phyloP scores from a whole-genome alignment of 306 rosid species.

The Sechiopsis laciniata region DNA sequence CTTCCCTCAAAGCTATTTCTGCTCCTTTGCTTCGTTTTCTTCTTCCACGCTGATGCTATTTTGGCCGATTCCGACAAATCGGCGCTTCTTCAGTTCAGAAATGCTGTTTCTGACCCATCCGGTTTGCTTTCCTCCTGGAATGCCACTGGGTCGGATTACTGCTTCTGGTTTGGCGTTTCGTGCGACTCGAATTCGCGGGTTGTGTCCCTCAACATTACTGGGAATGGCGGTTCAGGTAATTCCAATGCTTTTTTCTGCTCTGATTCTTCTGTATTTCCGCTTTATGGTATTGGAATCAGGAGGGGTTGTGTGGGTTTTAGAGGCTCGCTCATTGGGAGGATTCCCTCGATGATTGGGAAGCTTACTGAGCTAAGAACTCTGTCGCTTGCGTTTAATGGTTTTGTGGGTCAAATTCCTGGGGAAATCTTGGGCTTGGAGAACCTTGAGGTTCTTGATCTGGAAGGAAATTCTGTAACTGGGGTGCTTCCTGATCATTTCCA shows the following conservation, averaged over 20 bases:
- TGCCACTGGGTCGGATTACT: slow-evolving; percentile 31
- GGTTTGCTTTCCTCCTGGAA: slow-evolving; percentile 59
- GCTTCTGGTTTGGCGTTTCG: slow-evolving; percentile 58
- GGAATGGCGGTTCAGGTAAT: slow-evolving; percentile 42
- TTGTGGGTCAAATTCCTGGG: slow-evolving; percentile 53
- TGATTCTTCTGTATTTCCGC: slow-evolving; percentile 46
- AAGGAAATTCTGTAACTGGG: slow-evolving; percentile 61
- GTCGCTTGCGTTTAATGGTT: slow-evolving; percentile 62
- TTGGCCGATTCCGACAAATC: slow-evolving; percentile 53
- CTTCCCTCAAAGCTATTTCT: slow-evolving; percentile 26
- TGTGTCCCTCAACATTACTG: slow-evolving; percentile 62
- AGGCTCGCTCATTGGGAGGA: slow-evolving; percentile 52
- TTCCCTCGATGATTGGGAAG: slow-evolving; percentile 44
- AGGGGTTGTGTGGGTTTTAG: slow-evolving; percentile 36
- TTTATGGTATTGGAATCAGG: slow-evolving; percentile 66
- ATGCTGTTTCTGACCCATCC: slow-evolving; percentile 56
- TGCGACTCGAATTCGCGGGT: slow-evolving; percentile 61
- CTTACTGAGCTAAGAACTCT: slow-evolving; percentile 62
- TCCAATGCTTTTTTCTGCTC: slow-evolving; percentile 34
- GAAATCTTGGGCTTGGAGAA: slow-evolving; percentile 60
- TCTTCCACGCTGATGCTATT: slow-evolving; percentile 23
- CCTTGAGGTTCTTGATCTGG: slow-evolving; percentile 81
- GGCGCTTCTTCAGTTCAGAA: slow-evolving; percentile 53
- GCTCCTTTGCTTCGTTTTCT: slow-evolving; percentile 20
- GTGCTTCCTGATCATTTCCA: slow-evolving; percentile 30